Evolutionary conservation across 768 basidiomycete genomes (phyloP).

Genomic region (Lentinula edodes): DNA sequence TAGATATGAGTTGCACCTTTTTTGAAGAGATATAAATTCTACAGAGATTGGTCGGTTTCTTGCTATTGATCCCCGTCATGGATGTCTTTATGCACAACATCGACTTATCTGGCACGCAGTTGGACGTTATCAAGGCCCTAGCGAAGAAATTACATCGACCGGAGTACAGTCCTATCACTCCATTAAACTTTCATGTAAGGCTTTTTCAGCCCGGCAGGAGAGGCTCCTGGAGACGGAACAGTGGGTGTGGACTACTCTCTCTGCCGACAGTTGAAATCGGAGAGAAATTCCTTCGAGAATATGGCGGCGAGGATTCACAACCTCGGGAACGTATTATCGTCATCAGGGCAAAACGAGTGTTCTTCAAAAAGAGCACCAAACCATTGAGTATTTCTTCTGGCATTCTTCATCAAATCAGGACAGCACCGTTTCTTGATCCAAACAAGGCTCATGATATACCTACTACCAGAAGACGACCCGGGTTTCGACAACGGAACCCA

Average conservation of each 20-base stretch:
- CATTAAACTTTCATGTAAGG: slow-evolving; percentile 49
- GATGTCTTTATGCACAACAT: slow-evolving; percentile 7
- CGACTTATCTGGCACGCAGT: slow-evolving; percentile 1
- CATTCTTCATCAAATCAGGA: slow-evolving; percentile 30
- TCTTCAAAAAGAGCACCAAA: slow-evolving; percentile 25
- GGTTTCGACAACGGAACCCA: slow-evolving; percentile 14
- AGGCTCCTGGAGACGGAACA: slow-evolving; percentile 19
- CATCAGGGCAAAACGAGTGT: slow-evolving; percentile 26
- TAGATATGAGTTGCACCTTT: too few relatives aligned
- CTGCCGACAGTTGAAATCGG: slow-evolving; percentile 38
- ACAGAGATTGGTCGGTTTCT: too few relatives aligned
- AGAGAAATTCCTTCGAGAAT: slow-evolving; percentile 34
- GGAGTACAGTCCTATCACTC: slow-evolving; percentile 26
- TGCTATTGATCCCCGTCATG: not conserved
- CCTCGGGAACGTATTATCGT: slow-evolving; percentile 11
- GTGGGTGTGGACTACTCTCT: slow-evolving; percentile 42
- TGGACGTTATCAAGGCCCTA: slow-evolving; percentile 20
- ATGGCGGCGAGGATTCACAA: slow-evolving; percentile 20
- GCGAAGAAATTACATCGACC: slow-evolving; percentile 41
- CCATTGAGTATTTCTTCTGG: slow-evolving; percentile 18
- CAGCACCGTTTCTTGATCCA: slow-evolving; percentile 38
- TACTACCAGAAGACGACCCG: slow-evolving; percentile 22
- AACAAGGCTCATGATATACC: slow-evolving; percentile 19
- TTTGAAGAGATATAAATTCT: too few relatives aligned
- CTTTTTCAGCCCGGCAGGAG: slow-evolving; percentile 34